phyloP scores from a whole-genome alignment of 106 monocot species.

The Gastrodia elata region DNA sequence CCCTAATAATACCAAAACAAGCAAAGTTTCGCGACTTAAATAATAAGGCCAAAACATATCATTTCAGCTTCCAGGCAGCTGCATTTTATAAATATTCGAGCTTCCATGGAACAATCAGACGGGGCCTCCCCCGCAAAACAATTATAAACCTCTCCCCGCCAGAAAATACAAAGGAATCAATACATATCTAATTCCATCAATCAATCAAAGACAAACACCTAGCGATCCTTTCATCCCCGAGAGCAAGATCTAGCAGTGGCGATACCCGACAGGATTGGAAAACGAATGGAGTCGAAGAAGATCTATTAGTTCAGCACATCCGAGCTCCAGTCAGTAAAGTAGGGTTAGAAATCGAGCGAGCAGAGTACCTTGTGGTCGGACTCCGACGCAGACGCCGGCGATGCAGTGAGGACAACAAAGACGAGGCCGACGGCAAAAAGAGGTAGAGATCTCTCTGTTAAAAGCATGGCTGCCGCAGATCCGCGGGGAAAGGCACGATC shows the following conservation, averaged over 20 bases:
- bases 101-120: neutral
- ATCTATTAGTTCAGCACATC: neutral
- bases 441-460: constrained; percentile 22
- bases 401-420: constrained; percentile 21
- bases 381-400: constrained; percentile 14
- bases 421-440: constrained; percentile 1
- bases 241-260: neutral
- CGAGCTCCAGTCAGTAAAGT: neutral
- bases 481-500: neutral
- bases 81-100: neutral
- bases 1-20: neutral
- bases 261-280: neutral
- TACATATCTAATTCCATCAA: neutral
- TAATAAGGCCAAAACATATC: neutral
- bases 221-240: neutral
- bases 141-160: neutral
- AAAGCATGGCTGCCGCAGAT: constrained; percentile 34
- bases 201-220: neutral
- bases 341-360: neutral
- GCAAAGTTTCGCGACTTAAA: neutral
- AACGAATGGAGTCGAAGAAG: neutral
- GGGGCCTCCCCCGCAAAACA: neutral
- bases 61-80: neutral
- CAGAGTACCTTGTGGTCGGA: constrained; percentile 21
- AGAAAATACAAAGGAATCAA: neutral